Evolutionary conservation across 306 rosid species (phyloP), one percentile per base, ranked within the genome.

Genomic region (Mimosa bimucronata): DNA sequence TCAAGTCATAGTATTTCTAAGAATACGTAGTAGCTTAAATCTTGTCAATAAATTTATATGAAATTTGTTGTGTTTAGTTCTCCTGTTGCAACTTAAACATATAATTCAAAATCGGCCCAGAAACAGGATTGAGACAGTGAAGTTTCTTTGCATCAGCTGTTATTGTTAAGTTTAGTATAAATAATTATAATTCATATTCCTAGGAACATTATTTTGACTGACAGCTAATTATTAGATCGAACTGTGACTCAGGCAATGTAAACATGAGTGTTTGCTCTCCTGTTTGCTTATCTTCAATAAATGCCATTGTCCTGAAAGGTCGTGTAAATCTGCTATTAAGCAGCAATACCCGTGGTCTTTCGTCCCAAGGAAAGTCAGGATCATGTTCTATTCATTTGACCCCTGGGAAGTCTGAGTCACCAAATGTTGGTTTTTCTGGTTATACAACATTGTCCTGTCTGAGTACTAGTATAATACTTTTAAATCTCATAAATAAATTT

Each of bases 161-260:
- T 72, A n/a, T 28, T 50, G 66, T 21, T 28, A 15, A 76, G 77
- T n/a, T 77, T 60, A 62, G 31, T 77, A 4, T 21, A 4, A 64
- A 55, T 69, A 38, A 31, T 60, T 74, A 60, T 23, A 69, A 40
- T 76, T 75, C 50, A 66, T 81, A 61, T 75, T 50, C 14, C 21
- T 38, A 31, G 44, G 64, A 83, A 69, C 44, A 19, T 80, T 41
- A 44, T 53, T 45, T 74, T 71, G 64, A 71, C 44, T 50, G 75
- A 70, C 66, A 78, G 68, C 71, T 76, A 65, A 84, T 66, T 71
- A 50, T 72, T 84, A 77, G 68, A 30, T 76, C 82, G 79, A 78
- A 70, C 80, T 83, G 71, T 87, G 84, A 82, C 73, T 80, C 89
- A 94, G 94, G 97, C 78, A 78, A 57, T 85, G 88, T 81, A 74